Evolutionary conservation across 2,329 filamentous ascomycete species (phyloP).

Genomic region (Trichoderma semiorbis): DNA sequence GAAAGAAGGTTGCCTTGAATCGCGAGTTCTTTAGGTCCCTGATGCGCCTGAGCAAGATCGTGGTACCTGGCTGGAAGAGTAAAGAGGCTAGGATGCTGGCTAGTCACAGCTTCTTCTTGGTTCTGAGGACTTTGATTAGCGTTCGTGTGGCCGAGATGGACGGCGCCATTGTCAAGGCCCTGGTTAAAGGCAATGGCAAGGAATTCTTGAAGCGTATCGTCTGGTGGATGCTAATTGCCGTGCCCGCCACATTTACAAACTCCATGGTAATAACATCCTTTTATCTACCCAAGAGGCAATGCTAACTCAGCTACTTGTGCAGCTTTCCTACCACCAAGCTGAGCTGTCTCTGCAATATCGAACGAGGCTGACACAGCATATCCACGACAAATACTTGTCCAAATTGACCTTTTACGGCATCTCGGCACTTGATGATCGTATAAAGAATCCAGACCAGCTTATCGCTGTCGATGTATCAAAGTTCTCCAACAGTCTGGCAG

Average conservation of each 20-base stretch:
- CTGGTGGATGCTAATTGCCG: conserved; percentile 98
- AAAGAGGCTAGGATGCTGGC: conserved; percentile 82
- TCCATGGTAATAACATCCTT: conserved; percentile 70
- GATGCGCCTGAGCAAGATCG: conserved; percentile 74
- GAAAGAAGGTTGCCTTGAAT: conserved; percentile 88
- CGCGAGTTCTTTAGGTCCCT: conserved; percentile 75
- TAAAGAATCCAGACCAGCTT: conserved; percentile 97
- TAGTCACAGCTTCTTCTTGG: conserved; percentile 90
- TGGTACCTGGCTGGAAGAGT: conserved; percentile 84
- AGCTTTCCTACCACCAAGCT: conserved; percentile 96
- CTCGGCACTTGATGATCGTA: conserved; percentile 89
- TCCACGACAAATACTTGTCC: conserved; percentile 94
- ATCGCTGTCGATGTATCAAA: conserved; percentile 96
- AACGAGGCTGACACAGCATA: conserved; percentile 86
- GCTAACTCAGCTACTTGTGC: not conserved
- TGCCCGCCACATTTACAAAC: conserved; percentile 96
- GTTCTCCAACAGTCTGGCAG: conserved; percentile 91
- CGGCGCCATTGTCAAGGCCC: conserved; percentile 83
- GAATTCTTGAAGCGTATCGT: conserved; percentile 85
- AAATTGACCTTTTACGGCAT: conserved; percentile 98
- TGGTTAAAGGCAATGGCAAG: conserved; percentile 86
- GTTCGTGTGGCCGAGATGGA: conserved; percentile 96
- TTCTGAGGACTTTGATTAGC: conserved; percentile 86
- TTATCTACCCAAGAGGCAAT: not conserved
- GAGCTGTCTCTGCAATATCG: conserved; percentile 91